Conservation (phyloP, 768 basidiomycete genomes). For the Trametes villosa region DNA sequence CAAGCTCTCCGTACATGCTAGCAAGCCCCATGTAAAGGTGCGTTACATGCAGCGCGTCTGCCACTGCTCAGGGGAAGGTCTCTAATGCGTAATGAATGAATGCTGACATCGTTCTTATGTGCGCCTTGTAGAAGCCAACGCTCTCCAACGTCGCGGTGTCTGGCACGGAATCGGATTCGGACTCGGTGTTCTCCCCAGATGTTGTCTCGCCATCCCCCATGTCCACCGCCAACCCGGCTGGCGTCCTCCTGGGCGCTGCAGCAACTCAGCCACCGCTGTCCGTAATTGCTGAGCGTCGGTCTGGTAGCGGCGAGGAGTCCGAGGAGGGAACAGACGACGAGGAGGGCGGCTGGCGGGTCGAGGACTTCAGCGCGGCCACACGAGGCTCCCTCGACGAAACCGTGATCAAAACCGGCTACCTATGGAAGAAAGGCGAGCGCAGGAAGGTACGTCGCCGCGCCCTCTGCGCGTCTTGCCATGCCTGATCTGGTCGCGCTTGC, state of each 20-base stretch:
- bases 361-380: slow-evolving; percentile 28
- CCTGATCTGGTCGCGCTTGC: slow-evolving; percentile 16
- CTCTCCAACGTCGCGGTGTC: slow-evolving; percentile 49
- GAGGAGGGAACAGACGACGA: slow-evolving; percentile 76
- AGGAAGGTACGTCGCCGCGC: slow-evolving; percentile 71
- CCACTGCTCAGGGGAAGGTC: not conserved
- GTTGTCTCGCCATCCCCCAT: slow-evolving; percentile 41
- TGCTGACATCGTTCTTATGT: slow-evolving; percentile 12
- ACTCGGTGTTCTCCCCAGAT: slow-evolving; percentile 67
- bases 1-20: slow-evolving; percentile 79
- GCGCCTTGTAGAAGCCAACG: slow-evolving; percentile 35
- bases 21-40: slow-evolving; percentile 46
- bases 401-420: slow-evolving; percentile 83
- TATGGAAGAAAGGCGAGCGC: slow-evolving; percentile 96
- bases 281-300: slow-evolving; percentile 77
- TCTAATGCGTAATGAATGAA: not conserved
- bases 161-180: slow-evolving; percentile 87
- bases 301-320: slow-evolving; percentile 73
- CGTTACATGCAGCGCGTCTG: slow-evolving; percentile 19
- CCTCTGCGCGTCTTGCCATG: slow-evolving; percentile 1
- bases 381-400: slow-evolving; percentile 56
- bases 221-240: slow-evolving; percentile 36
- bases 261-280: slow-evolving; percentile 55
- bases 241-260: slow-evolving; percentile 35
- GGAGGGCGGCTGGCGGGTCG: slow-evolving; percentile 46